Base-by-base conservation (phyloP, 2,329 filamentous ascomycete genomes). In the Fusarium verrucosum region DNA sequence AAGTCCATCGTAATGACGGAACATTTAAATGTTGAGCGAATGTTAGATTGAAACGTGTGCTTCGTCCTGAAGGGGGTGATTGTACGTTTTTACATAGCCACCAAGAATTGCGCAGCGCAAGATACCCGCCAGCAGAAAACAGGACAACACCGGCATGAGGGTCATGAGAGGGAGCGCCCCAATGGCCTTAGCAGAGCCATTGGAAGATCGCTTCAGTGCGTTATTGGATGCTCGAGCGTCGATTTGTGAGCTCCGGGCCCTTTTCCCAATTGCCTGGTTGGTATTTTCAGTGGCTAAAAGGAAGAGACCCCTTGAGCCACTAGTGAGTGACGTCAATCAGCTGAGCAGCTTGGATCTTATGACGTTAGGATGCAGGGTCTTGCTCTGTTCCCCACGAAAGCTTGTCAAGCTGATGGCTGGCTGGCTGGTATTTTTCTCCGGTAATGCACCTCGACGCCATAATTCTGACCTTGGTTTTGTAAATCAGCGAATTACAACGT, bases 271-370 rank as follows among this genome's bases (percentile, higher is more conserved):
- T 20, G 33, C 6, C n/a, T 62, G 32, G 23, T 36, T 47, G 45
- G 49, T 23, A 45, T 54, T 42, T 63, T 46, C 25, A 25, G 41
- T 41, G 36, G 22, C 22, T 19, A 19, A 30, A 32, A 17, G 32
- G 45, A 30, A n/a, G 25, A 14, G 30, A 47, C 23, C 50, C 35
- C 22, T 43, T 28, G 36, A 16, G 9, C 45, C n/a, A n/a, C n/a
- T n/a, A n/a, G n/a, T n/a, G n/a, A 38, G 57, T 71, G 69, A 71
- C 69, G 69, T 71, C 69, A 71, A 65, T 55, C 54, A 66, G 57
- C 62, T 47, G 56, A 47, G 46, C 45, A 20, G 38, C 23, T 30
- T 44, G 30, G 53, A 33, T 50, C 67, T 41, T 43, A 71, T 71
- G 69, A 71, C 69, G 69, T 71, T 67, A 42, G 36, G 58, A 61